A percentile compares a stretch with the other conserved stretches of the same genome.
Conservation (phyloP, 305 asterid species). For the Fraxinus platypoda region DNA sequence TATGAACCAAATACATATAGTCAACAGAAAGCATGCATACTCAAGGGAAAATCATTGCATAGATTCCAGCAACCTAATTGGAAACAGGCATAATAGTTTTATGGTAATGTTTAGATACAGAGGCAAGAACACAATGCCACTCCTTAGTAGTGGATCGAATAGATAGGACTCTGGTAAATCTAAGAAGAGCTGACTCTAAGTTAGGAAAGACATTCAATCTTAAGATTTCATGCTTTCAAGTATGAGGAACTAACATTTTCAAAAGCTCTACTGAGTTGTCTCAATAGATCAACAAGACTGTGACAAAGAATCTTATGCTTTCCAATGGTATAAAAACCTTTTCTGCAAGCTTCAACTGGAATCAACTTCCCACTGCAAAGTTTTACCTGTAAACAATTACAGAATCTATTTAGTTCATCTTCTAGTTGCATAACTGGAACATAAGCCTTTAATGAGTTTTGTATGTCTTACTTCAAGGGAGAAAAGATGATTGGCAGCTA, state of each 20-base stretch:
- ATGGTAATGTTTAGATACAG: not conserved
- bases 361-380: constrained; percentile 84
- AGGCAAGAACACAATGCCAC: not conserved
- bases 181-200: constrained; percentile 3
- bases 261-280: constrained; percentile 93
- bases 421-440: not conserved
- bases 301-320: constrained; percentile 83
- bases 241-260: constrained; percentile 61
- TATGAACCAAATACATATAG: not conserved
- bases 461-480: constrained; percentile 66
- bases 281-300: constrained; percentile 89
- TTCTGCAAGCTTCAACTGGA: constrained; percentile 66
- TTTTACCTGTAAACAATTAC: constrained; percentile 62
- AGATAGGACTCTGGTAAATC: not conserved
- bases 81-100: not conserved
- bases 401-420: constrained; percentile 13
- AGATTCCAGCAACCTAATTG: not conserved
- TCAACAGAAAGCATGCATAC: constrained; percentile 1
- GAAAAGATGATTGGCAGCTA: constrained; percentile 65
- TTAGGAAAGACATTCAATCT: constrained; percentile 3
- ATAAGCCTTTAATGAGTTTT: not conserved
- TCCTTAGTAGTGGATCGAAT: not conserved
- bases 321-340: constrained; percentile 73
- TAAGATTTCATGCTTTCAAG: constrained; percentile 24
- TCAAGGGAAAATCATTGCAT: not conserved